phyloP scores from a whole-genome alignment of 2,329 filamentous ascomycete genomes.

The Pseudogymnoascus sp. region DNA sequence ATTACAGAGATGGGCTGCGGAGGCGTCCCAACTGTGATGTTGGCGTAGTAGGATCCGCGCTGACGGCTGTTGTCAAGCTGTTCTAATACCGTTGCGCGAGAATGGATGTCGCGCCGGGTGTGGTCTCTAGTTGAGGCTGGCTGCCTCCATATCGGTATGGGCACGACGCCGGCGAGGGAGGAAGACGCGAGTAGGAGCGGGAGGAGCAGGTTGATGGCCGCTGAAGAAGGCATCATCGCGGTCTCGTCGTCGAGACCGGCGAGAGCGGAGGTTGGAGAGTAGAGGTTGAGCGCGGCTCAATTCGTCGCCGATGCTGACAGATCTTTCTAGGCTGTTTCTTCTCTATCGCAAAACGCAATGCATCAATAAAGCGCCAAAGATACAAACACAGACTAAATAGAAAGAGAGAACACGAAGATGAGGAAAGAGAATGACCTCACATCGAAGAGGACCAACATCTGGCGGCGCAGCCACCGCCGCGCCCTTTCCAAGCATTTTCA shows the following conservation, averaged over 20 bases:
- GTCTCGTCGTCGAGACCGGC: background rate
- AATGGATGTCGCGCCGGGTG: background rate
- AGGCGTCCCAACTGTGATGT: constrained; percentile 47
- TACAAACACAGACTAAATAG: background rate
- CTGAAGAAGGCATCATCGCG: background rate
- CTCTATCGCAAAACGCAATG: background rate
- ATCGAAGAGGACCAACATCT: background rate
- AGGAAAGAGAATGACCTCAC: background rate
- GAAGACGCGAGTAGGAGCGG: background rate
- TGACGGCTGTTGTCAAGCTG: constrained; percentile 39
- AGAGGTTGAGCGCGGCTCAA: background rate
- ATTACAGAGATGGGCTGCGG: constrained; percentile 42
- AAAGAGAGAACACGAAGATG: background rate
- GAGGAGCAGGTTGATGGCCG: background rate
- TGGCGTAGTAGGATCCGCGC: constrained; percentile 45
- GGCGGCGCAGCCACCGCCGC: background rate
- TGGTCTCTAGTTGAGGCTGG: background rate
- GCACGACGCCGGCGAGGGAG: background rate
- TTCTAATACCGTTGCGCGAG: background rate
- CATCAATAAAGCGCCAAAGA: background rate
- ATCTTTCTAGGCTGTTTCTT: background rate
- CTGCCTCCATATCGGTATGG: background rate
- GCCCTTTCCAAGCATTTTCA: background rate
- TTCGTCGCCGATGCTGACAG: background rate
- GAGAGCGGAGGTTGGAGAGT: background rate